Evolutionary conservation across 1,139 yeast genomes (phyloP).

Genomic region (Candida neerlandica): DNA sequence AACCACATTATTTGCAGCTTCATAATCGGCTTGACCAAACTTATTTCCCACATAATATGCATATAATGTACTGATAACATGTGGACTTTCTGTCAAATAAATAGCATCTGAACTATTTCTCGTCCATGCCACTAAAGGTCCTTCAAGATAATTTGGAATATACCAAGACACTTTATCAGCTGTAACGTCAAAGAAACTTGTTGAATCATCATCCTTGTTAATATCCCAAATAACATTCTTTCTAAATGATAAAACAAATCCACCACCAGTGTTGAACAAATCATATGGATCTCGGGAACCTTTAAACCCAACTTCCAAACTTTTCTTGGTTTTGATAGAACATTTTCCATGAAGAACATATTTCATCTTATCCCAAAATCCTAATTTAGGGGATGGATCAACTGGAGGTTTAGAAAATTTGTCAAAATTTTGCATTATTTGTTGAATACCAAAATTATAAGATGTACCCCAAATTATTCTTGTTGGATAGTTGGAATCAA

Average conservation of each 20-base stretch:
- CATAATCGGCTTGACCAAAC: slow-evolving; percentile 13
- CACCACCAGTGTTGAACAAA: slow-evolving; percentile 39
- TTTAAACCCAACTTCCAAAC: slow-evolving; percentile 56
- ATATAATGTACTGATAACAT: slow-evolving; percentile 49
- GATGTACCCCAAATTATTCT: slow-evolving; percentile 86
- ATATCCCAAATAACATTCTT: slow-evolving; percentile 44
- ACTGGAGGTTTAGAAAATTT: slow-evolving; percentile 81
- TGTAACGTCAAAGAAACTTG: slow-evolving; percentile 37
- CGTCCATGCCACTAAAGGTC: slow-evolving; percentile 64
- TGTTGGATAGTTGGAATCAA: slow-evolving; percentile 61
- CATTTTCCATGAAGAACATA: slow-evolving; percentile 52
- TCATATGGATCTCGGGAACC: slow-evolving; percentile 51
- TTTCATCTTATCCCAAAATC: slow-evolving; percentile 62
- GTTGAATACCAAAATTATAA: slow-evolving; percentile 82
- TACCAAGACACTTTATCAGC: slow-evolving; percentile 46
- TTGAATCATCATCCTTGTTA: slow-evolving; percentile 43
- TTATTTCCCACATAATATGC: slow-evolving; percentile 50
- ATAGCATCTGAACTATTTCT: slow-evolving; percentile 47
- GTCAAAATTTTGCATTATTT: slow-evolving; percentile 76
- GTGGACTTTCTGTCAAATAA: slow-evolving; percentile 46
- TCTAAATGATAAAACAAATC: slow-evolving; percentile 43
- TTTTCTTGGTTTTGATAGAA: slow-evolving; percentile 33
- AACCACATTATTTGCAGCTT: slow-evolving; percentile 22
- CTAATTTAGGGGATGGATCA: slow-evolving; percentile 60
- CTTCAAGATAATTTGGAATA: slow-evolving; percentile 63